phyloP scores from a whole-genome alignment of 2,329 filamentous ascomycete species.

The Colletotrichum echinochloae region DNA sequence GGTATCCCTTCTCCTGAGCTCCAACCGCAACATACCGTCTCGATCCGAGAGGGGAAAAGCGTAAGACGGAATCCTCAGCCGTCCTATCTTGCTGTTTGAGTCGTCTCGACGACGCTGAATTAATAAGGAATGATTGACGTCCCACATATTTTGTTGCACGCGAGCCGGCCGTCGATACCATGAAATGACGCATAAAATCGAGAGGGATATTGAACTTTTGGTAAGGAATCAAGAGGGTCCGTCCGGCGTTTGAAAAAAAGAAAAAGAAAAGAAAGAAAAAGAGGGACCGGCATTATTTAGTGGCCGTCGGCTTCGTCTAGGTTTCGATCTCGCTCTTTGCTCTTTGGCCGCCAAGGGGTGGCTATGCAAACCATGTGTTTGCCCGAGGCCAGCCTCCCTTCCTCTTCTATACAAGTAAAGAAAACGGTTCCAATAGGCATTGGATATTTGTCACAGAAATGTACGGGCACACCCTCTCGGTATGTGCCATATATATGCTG shows the following conservation, averaged over 20 bases:
- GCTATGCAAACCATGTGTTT: slow-evolving; percentile 23
- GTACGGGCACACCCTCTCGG: slow-evolving; percentile 16
- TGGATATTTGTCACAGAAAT: slow-evolving; percentile 31
- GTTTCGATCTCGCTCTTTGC: slow-evolving; percentile 30
- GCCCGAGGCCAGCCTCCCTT: slow-evolving; percentile 3
- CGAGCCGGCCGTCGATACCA: slow-evolving; percentile 30
- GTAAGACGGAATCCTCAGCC: slow-evolving; percentile 14
- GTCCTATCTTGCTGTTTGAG: slow-evolving; percentile 6
- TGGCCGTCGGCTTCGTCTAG: slow-evolving; percentile 34
- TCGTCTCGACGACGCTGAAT: slow-evolving; percentile 12
- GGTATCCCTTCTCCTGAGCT: slow-evolving; percentile 35
- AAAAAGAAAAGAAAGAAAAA: no score
- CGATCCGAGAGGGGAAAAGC: slow-evolving; percentile 19
- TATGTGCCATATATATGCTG: slow-evolving; percentile 1
- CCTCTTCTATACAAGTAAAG: slow-evolving; percentile 32
- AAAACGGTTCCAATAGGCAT: slow-evolving; percentile 21
- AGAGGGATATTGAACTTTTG: slow-evolving; percentile 17
- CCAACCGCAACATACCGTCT: slow-evolving; percentile 33
- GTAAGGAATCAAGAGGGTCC: slow-evolving; percentile 11
- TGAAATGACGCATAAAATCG: slow-evolving; percentile 11
- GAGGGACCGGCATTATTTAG: slow-evolving; percentile 17
- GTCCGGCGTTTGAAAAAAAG: no score
- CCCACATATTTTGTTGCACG: slow-evolving; percentile 6
- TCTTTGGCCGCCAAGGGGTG: slow-evolving; percentile 13
- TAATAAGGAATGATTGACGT: slow-evolving; percentile 12